Percentiles rank a stretch among this genome's conserved stretches.
These are phyloP conservation scores for Eucalyptus shirleyi DNA, from an alignment of 345 rosid species.

Conservation along the genomic window DNA sequence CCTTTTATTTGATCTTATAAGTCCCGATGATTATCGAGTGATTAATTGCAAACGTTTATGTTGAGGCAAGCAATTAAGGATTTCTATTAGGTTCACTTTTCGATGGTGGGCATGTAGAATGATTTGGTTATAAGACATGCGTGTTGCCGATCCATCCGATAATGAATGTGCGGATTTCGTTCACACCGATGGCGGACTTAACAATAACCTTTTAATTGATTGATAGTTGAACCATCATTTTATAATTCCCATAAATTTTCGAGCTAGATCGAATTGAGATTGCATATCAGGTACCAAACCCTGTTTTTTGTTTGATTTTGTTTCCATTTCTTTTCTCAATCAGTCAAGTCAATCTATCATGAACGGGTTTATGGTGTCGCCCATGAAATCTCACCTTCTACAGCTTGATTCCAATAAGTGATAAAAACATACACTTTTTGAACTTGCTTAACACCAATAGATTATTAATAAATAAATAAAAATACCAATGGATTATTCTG, in stretches of 20 bases:
- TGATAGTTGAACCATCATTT: background rate
- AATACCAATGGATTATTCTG: background rate
- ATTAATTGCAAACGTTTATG: background rate
- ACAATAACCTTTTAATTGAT: background rate
- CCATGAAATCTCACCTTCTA: background rate
- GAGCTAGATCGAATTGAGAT: background rate
- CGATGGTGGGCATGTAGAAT: background rate
- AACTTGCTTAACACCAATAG: background rate
- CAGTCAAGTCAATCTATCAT: background rate
- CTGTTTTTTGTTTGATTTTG: background rate
- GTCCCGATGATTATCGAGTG: background rate
- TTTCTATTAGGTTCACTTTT: background rate
- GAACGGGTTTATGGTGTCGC: background rate
- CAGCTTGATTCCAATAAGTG: background rate
- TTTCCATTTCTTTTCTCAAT: background rate
- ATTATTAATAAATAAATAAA: background rate
- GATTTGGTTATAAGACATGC: rapidly evolving
- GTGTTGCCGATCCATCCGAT: rapidly evolving
- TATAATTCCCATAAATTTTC: background rate
- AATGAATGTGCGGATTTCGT: rapidly evolving
- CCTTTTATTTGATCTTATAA: background rate
- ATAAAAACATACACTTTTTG: background rate
- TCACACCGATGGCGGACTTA: no score
- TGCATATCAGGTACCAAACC: no score
- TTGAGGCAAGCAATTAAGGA: background rate